Evolutionary conservation across 371 early-diverging fungal genomes (phyloP).

Genomic region (Mucor velutinosus): DNA sequence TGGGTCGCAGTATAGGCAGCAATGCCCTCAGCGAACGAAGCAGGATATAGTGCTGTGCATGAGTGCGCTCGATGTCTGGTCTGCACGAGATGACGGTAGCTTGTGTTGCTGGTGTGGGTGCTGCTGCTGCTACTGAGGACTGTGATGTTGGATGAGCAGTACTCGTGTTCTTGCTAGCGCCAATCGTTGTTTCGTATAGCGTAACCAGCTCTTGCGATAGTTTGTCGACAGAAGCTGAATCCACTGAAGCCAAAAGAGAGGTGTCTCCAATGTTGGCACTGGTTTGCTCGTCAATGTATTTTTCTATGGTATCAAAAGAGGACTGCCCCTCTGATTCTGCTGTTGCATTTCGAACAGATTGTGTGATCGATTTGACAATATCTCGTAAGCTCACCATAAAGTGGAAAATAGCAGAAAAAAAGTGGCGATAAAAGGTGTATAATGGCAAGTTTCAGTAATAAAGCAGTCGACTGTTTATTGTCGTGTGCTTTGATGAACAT

Average conservation of each 20-base stretch:
- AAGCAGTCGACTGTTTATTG: neutral
- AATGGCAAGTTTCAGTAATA: neutral
- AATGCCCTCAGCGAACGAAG: conserved; percentile 39
- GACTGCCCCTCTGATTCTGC: conserved; percentile 38
- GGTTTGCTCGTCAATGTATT: conserved; percentile 41
- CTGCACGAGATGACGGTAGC: conserved; percentile 29
- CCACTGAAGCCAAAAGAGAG: conserved; percentile 11
- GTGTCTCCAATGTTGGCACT: conserved; percentile 18
- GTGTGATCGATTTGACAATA: conserved; percentile 38
- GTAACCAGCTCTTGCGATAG: conserved; percentile 38
- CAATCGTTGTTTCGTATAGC: conserved; percentile 24
- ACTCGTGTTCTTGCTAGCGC: neutral
- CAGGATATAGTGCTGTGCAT: conserved; percentile 42
- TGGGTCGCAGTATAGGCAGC: conserved; percentile 36
- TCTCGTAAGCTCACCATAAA: conserved; percentile 51
- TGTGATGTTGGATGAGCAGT: neutral
- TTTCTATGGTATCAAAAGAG: conserved; percentile 42
- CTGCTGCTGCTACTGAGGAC: neutral
- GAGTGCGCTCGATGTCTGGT: conserved; percentile 23
- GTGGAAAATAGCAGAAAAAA: neutral
- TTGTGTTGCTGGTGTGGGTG: conserved; percentile 2
- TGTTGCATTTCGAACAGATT: conserved; percentile 34
- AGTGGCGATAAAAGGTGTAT: neutral
- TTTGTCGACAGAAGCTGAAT: conserved; percentile 36
- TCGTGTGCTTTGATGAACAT: neutral